Evolutionary conservation across 768 basidiomycete species (phyloP), one percentile per base, ranked within the genome.

Genomic region (Calocera cornea): DNA sequence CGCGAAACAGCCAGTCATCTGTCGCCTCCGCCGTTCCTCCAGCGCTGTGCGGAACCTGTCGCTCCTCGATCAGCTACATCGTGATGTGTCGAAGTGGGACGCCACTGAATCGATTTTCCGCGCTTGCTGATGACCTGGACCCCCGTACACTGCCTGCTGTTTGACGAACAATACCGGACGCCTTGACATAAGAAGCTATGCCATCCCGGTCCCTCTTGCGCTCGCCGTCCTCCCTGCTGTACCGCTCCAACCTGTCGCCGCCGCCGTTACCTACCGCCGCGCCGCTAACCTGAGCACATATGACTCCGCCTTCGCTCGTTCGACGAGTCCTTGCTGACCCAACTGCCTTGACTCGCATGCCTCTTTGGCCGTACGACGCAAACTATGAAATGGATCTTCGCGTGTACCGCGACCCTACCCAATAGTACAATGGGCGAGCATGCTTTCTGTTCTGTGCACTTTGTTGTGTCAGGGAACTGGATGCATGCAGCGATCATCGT

Each of bases 151-250:
- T 33, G 54, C 54, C 54, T 60, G 54, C 54, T 29, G 54, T 47
- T 19, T 47, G 44, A 47, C 44, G 44, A 47, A 47, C 24, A 29
- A 14, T 2, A 10, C 31, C 54, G 54, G 54, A 60, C 54, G 54
- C 54, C 54, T 31, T 60, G 54, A 60, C 54, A 27, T 60, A 60
- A 60, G 54, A n/a, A 29, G 54, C 54, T 60, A 60, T 60, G 54
- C 44, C 54, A 60, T 60, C 54, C 54, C 54, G 54, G 54, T 60
- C 54, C 54, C 54, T 60, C 54, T 60, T 33, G 54, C 11, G 54
- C 54, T 60, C 24, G 54, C 54, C 54, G 54, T 22, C 31, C 54
- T 33, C 54, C 31, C 54, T 60, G 54, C 54, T 60, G 54, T 16
- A 7, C 11, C 22, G 27, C 54, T 60, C 54, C 31, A 60, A 27